phyloP scores from a whole-genome alignment of 2,329 filamentous ascomycete genomes.

The Epichloe festucae region DNA sequence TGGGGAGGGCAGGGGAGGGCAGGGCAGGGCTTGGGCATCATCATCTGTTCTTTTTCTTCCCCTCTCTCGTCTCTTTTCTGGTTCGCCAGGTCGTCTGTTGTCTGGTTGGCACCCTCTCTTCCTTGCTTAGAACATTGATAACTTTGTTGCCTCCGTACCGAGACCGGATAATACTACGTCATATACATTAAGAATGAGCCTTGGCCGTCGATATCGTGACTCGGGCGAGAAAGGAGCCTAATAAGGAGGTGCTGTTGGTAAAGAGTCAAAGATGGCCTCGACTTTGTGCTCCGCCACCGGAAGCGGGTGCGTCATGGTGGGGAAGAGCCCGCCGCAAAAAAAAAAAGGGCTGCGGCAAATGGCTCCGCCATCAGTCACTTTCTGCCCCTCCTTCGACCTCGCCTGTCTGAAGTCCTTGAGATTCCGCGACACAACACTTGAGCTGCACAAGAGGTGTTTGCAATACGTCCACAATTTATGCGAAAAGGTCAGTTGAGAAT shows the following conservation, averaged over 20 bases:
- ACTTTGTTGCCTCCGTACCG: neutral
- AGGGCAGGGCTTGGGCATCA: neutral
- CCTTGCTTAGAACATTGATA: neutral
- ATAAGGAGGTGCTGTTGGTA: too few species aligned
- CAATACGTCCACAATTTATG: neutral
- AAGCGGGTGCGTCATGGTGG: neutral
- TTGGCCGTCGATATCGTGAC: neutral
- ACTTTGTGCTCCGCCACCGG: neutral
- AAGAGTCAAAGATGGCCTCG: too few species aligned
- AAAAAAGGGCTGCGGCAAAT: too few species aligned
- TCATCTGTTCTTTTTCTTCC: neutral
- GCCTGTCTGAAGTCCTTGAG: too few species aligned
- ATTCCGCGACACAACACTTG: too few species aligned
- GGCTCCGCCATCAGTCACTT: neutral
- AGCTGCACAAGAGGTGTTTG: too few species aligned
- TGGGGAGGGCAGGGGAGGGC: neutral
- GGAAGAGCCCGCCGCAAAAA: neutral
- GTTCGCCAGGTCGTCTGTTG: neutral
- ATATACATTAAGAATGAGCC: neutral
- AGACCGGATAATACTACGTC: neutral
- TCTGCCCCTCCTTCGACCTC: neutral
- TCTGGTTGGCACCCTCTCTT: neutral
- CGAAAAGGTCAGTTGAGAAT: neutral
- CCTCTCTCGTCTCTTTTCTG: neutral
- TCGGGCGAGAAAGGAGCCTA: too few species aligned